Evolutionary conservation across 2,329 filamentous ascomycete genomes (phyloP).

Genomic region (Gliomastix tumulicola): DNA sequence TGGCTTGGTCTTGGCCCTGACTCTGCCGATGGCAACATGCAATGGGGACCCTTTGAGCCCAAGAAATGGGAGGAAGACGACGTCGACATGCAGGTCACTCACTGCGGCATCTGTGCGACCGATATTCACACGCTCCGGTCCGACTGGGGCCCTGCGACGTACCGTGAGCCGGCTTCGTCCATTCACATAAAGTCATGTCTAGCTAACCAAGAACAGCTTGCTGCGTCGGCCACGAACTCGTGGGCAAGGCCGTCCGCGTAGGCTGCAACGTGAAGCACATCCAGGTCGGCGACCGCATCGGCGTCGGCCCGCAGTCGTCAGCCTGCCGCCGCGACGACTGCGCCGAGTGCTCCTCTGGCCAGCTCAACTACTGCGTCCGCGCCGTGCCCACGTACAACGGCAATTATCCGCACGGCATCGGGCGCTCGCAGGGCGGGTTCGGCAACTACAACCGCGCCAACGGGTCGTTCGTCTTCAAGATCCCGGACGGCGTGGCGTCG

Average conservation of each 20-base stretch:
- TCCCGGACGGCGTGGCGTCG: slow-evolving; percentile 30
- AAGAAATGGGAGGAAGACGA: slow-evolving; percentile 58
- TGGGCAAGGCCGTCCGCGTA: slow-evolving; percentile 49
- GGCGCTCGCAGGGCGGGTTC: slow-evolving; percentile 2
- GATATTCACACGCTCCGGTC: slow-evolving; percentile 51
- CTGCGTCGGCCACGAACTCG: slow-evolving; percentile 60
- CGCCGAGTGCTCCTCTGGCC: slow-evolving; percentile 29
- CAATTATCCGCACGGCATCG: neutral
- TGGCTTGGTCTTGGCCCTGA: slow-evolving; percentile 37
- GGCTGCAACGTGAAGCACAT: slow-evolving; percentile 40
- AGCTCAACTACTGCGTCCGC: slow-evolving; percentile 32
- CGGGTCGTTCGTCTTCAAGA: slow-evolving; percentile 41
- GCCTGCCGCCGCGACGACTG: slow-evolving; percentile 28
- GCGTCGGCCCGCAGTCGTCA: slow-evolving; percentile 51
- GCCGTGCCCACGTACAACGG: slow-evolving; percentile 8
- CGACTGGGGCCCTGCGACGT: slow-evolving; percentile 29
- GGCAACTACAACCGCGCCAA: slow-evolving; percentile 2
- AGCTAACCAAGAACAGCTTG: neutral
- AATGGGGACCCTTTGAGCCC: slow-evolving; percentile 47
- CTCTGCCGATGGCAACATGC: slow-evolving; percentile 40
- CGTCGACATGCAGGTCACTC: slow-evolving; percentile 55
- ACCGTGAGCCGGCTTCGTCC: neutral
- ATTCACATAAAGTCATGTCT: no score
- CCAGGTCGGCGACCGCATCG: slow-evolving; percentile 55
- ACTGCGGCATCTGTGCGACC: slow-evolving; percentile 58